Percentiles rank a stretch among this genome's conserved stretches.
Evolutionary conservation across 768 basidiomycete species (phyloP).

Genomic region (Calocera viscosa): DNA sequence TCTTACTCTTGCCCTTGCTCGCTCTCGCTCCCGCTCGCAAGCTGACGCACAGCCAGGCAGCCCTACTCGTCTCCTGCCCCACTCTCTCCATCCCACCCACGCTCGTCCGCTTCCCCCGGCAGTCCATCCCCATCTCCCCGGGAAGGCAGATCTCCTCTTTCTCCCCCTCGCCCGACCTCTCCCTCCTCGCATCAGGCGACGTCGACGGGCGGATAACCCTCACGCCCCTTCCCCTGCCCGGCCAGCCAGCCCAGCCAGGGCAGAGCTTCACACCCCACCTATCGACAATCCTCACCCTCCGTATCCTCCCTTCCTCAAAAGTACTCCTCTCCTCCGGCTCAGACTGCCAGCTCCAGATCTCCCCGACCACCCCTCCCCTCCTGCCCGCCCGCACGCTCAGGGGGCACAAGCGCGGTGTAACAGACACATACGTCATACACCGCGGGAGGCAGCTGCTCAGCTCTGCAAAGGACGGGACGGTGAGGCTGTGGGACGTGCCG

Average conservation of each 20-base stretch:
- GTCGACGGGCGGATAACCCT: conserved; percentile 12
- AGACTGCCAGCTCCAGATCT: conserved; percentile 53
- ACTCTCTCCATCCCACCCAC: conserved; percentile 39
- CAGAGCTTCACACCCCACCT: conserved; percentile 32
- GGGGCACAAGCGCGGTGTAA: conserved; percentile 54
- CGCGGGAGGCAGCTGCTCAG: conserved; percentile 57
- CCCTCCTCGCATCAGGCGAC: conserved; percentile 12
- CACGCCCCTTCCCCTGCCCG: conserved; percentile 2
- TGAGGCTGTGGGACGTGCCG: conserved; percentile 63
- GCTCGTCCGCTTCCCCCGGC: conserved; percentile 38
- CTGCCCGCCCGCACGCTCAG: conserved; percentile 48
- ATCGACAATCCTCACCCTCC: conserved; percentile 42
- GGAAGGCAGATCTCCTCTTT: conserved; percentile 11
- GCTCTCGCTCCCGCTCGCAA: conserved; percentile 19
- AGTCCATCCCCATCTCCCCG: conserved; percentile 18
- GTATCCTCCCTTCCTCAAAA: conserved; percentile 58
- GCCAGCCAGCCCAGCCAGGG: conserved; percentile 25
- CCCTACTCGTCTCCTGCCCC: conserved; percentile 38
- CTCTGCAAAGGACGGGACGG: conserved; percentile 51
- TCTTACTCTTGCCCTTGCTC: conserved; percentile 12
- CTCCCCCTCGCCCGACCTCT: conserved; percentile 10
- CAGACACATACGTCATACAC: conserved; percentile 49
- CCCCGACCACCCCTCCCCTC: conserved; percentile 26
- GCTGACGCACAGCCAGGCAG: no score
- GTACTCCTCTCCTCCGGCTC: conserved; percentile 58